Evolutionary conservation across 1,284 basidiomycete species (phyloP), one percentile per base, ranked within the genome.

Genomic region (Ceratorhiza oryzae-sativae): DNA sequence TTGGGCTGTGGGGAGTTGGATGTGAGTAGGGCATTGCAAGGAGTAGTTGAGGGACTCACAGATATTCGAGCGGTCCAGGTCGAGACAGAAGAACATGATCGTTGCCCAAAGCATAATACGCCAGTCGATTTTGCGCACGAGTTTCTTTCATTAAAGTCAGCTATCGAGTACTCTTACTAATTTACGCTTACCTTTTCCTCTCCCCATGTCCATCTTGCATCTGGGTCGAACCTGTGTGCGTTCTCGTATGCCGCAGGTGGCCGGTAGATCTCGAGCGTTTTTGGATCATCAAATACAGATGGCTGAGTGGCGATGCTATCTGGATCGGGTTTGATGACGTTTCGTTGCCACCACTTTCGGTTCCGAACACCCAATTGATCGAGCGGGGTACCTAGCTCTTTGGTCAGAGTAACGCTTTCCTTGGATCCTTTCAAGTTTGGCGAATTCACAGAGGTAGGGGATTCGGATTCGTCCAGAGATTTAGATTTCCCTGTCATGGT

Each of bases 131-230:
- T 86, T 89, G 65, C 89, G 84, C 12, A 88, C 80, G 5, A 89
- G 72, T 46, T 79, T 77, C 87, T 87, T 42, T 8, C 59, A 30
- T 49, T 15, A 23, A 63, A 32, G 25, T 58, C 48, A 27, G 32
- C 20, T 32, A 49, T 27, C 30, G 42, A 36, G 49, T 30, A 39
- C n/a, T 34, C 9, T 30, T 34, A 49, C 8, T 9, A n/a, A 59
- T 30, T 23, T 46, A 18, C 59, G 1, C 36, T 30, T 63, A 86
- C 86, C 77, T 79, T 82, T 78, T 92, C 90, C 77, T 93, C 90
- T 36, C 84, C 78, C 77, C 84, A 84, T 0, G 89, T 91, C 90
- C 90, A 92, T 3, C 90, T 83, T 32, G 87, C 87, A 13, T 81
- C 78, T 0, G 86, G 85, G 76, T 92, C 87, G 75, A 92, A 91